Evolutionary conservation across 1,284 basidiomycete genomes (phyloP).

Genomic region (Leccinum variabile): DNA sequence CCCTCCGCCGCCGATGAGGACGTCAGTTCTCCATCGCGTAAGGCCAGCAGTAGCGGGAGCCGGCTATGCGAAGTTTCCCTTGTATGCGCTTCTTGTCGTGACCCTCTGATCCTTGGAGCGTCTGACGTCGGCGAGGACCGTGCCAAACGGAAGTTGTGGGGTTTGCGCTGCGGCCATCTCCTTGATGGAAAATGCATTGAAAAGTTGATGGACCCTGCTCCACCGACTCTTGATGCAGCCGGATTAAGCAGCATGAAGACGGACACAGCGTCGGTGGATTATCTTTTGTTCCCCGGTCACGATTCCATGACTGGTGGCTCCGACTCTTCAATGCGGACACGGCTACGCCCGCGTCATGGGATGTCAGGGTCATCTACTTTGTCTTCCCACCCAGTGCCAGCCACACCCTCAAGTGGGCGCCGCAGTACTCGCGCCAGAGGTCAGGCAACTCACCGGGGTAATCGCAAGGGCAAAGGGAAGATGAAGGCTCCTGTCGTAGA

Average conservation of each 20-base stretch:
- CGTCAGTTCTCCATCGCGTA: constrained; percentile 15
- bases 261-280: constrained; percentile 3
- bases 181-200: constrained; percentile 73
- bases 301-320: constrained; percentile 27
- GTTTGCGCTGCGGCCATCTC: constrained; percentile 70
- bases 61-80: constrained; percentile 40
- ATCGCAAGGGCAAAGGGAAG: constrained; percentile 41
- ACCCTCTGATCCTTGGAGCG: constrained; percentile 50
- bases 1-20: constrained; percentile 32
- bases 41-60: constrained; percentile 21
- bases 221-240: constrained; percentile 13
- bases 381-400: constrained; percentile 7
- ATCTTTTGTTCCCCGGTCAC: constrained; percentile 18
- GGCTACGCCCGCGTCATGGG: constrained; percentile 48
- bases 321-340: constrained; percentile 48
- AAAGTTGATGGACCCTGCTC: constrained; percentile 49
- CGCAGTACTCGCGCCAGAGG: constrained; percentile 5
- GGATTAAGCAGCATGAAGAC: constrained; percentile 32
- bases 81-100: constrained; percentile 61
- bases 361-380: constrained; percentile 15
- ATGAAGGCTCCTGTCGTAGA: constrained; percentile 42
- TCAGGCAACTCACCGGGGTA: constrained; percentile 22
- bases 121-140: constrained; percentile 38
- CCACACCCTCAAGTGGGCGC: constrained; percentile 6
- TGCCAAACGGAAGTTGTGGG: constrained; percentile 56